Evolutionary conservation across 352 stramenopile species (phyloP).

Genomic region (Phytophthora tubulina): DNA sequence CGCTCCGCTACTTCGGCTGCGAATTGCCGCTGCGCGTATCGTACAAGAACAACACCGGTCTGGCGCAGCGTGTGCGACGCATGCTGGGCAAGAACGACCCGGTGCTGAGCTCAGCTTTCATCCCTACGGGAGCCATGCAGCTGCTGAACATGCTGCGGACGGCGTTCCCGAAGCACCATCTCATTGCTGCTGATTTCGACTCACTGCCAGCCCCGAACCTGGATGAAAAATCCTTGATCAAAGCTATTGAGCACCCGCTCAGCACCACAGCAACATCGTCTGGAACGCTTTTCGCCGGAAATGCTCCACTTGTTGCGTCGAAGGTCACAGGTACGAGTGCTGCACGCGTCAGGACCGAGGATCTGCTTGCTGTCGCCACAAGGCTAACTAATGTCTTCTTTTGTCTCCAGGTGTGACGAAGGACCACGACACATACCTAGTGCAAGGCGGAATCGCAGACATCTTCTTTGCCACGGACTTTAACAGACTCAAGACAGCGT

Average conservation of each 20-base stretch:
- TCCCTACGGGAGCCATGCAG: conserved; percentile 90
- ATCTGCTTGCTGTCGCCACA: not conserved
- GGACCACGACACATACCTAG: conserved; percentile 91
- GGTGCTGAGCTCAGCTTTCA: conserved; percentile 78
- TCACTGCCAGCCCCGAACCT: conserved; percentile 80
- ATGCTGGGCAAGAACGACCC: conserved; percentile 62
- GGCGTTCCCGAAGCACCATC: conserved; percentile 86
- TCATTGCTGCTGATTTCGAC: conserved; percentile 92
- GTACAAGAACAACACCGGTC: conserved; percentile 66
- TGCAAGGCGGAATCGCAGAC: conserved; percentile 86
- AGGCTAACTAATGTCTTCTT: conserved; percentile 7
- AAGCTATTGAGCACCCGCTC: conserved; percentile 67
- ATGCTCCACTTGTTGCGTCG: conserved; percentile 90
- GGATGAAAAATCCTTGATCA: conserved; percentile 53
- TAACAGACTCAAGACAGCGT: conserved; percentile 79
- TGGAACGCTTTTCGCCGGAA: conserved; percentile 78
- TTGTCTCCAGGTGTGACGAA: conserved; percentile 61
- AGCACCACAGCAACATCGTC: conserved; percentile 74
- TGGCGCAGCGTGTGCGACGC: conserved; percentile 63
- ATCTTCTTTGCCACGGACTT: conserved; percentile 95
- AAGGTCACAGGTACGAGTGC: conserved; percentile 64
- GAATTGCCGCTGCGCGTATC: conserved; percentile 71
- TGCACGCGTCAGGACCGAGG: not conserved
- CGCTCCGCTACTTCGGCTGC: conserved; percentile 76
- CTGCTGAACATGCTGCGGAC: conserved; percentile 82